These are phyloP conservation scores for Pleurotus djamor DNA, from an alignment of 768 basidiomycete genomes.

Conservation along the genomic window DNA sequence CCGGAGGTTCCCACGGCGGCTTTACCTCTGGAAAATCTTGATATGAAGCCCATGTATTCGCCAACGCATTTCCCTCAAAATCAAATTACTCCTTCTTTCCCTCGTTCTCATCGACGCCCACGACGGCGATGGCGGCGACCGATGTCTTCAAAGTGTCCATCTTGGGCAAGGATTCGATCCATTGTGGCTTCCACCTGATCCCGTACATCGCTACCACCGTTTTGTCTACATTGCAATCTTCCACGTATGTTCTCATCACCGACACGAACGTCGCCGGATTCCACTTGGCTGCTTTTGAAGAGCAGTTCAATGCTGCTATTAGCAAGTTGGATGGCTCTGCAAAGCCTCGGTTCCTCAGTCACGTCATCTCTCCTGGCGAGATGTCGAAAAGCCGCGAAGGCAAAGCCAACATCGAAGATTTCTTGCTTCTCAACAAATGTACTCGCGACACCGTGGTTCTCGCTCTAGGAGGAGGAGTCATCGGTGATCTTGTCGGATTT, in stretches of 20 bases:
- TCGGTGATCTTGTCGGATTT: slow-evolving; percentile 95
- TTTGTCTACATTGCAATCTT: slow-evolving; percentile 66
- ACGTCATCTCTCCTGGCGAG: slow-evolving; percentile 88
- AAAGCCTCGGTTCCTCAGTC: slow-evolving; percentile 68
- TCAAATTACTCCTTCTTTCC: neutral
- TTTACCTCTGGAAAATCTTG: slow-evolving; percentile 1
- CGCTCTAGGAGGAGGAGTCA: slow-evolving; percentile 95
- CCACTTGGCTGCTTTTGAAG: slow-evolving; percentile 67
- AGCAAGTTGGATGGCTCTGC: slow-evolving; percentile 15
- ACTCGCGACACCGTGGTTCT: slow-evolving; percentile 92
- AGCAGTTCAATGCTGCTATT: slow-evolving; percentile 56
- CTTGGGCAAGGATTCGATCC: slow-evolving; percentile 83
- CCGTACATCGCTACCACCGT: slow-evolving; percentile 82
- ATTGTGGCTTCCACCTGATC: slow-evolving; percentile 91
- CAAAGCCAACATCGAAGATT: slow-evolving; percentile 94
- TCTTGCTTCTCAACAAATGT: slow-evolving; percentile 81
- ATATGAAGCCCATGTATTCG: slow-evolving; percentile 7
- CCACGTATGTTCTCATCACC: slow-evolving; percentile 89
- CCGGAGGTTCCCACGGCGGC: slow-evolving; percentile 6
- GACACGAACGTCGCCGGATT: slow-evolving; percentile 87
- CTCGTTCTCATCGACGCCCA: neutral
- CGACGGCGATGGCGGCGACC: slow-evolving; percentile 34
- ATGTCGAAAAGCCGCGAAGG: slow-evolving; percentile 88
- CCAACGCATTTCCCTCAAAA: neutral
- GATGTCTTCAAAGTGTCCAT: slow-evolving; percentile 82